Conservation (phyloP, 1,284 basidiomycete genomes). For the Cutaneotrichosporon spelunceum region DNA sequence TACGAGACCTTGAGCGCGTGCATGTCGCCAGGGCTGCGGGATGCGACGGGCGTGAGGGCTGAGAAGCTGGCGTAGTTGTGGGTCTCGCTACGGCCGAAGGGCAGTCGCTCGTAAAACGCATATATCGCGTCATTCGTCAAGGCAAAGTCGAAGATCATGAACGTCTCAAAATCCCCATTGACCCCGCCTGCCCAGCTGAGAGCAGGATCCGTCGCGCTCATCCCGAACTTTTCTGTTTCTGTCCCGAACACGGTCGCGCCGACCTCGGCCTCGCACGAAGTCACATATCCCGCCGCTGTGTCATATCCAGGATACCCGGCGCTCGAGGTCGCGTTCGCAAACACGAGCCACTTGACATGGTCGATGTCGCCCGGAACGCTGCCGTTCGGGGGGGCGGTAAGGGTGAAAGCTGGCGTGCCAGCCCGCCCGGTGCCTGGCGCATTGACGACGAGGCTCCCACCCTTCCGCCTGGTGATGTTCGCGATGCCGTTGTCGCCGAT, state of each 20-base stretch:
- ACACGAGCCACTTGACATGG: constrained; percentile 16
- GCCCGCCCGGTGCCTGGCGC: neutral
- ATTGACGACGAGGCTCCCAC: neutral
- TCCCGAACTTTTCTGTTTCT: neutral
- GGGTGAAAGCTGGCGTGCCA: constrained; percentile 9
- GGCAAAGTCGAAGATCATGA: constrained; percentile 13
- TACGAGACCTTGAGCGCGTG: constrained; percentile 8
- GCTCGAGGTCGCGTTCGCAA: neutral
- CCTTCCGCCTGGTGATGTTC: neutral
- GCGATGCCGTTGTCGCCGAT: constrained; percentile 10
- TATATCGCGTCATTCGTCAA: constrained; percentile 12
- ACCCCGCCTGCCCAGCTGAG: neutral
- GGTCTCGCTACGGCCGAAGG: constrained; percentile 1
- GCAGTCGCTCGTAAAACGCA: constrained; percentile 11
- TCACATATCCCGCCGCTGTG: constrained; percentile 4
- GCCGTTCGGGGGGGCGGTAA: neutral
- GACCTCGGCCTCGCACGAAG: neutral
- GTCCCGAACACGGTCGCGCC: neutral
- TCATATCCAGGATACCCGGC: constrained; percentile 12
- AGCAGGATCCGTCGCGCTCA: neutral
- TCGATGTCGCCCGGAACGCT: constrained; percentile 10
- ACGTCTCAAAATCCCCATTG: constrained; percentile 8
- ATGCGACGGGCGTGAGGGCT: neutral
- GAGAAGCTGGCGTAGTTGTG: constrained; percentile 11
- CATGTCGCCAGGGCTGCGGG: neutral